These are phyloP conservation scores for Ormosia emarginata DNA, from an alignment of 306 rosid genomes.

Conservation along the genomic window DNA sequence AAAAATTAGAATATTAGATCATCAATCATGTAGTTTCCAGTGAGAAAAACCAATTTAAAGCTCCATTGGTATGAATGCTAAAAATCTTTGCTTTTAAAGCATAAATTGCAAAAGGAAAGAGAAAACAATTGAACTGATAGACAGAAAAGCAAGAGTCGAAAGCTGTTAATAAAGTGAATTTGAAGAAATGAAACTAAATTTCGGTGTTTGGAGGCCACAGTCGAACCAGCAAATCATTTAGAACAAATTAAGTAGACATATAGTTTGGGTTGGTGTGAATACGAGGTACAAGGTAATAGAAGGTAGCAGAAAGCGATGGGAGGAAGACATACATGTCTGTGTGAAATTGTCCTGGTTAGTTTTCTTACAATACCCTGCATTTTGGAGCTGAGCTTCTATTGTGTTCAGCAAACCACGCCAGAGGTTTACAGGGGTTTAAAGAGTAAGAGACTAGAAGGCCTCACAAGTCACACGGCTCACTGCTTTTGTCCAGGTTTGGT, in stretches of 20 bases:
- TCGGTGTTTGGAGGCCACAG: not conserved
- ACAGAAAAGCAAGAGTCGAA: not conserved
- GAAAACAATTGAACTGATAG: not conserved
- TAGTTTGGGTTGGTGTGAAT: not conserved
- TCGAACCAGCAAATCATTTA: not conserved
- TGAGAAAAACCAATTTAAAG: not conserved
- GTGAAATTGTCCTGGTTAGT: constrained; percentile 36
- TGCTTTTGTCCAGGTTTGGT: too few relatives aligned
- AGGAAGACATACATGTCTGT: constrained; percentile 41
- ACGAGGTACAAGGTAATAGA: not conserved
- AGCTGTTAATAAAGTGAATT: not conserved
- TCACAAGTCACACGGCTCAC: too few relatives aligned
- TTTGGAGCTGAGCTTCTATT: not conserved
- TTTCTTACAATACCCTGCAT: constrained; percentile 56
- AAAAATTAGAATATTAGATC: not conserved
- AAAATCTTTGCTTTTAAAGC: not conserved
- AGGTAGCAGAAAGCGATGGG: not conserved
- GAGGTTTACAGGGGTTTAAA: constrained; percentile 38
- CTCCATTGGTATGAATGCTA: not conserved
- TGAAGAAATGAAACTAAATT: constrained; percentile 16
- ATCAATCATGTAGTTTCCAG: not conserved
- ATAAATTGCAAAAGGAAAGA: not conserved
- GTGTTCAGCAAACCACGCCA: not conserved
- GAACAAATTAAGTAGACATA: not conserved
- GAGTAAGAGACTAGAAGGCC: too few relatives aligned